Evolutionary conservation across 768 basidiomycete species (phyloP).

Genomic region (Xanthoconium stramineum): DNA sequence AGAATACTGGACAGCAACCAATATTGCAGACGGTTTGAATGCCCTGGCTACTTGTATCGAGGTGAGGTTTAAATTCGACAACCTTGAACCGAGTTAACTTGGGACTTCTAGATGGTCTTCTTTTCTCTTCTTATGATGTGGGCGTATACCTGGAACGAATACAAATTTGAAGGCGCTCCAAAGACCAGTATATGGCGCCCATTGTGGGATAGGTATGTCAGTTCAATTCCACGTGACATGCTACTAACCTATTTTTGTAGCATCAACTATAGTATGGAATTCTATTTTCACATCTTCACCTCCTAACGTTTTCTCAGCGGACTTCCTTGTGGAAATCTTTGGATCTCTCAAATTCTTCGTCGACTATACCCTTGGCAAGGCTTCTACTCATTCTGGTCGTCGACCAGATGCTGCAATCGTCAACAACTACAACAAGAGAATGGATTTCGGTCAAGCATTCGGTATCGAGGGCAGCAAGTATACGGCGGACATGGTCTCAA

Average conservation of each 20-base stretch:
- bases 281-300: not conserved
- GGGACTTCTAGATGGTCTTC: slow-evolving; percentile 65
- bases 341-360: slow-evolving; percentile 62
- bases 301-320: slow-evolving; percentile 39
- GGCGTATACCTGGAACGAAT: slow-evolving; percentile 76
- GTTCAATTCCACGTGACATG: not conserved
- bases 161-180: slow-evolving; percentile 41
- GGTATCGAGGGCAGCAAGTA: slow-evolving; percentile 28
- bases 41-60: slow-evolving; percentile 83
- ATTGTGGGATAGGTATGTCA: slow-evolving; percentile 56
- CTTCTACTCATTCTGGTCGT: slow-evolving; percentile 20
- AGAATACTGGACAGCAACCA: slow-evolving; percentile 77
- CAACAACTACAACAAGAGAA: slow-evolving; percentile 26
- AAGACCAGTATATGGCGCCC: slow-evolving; percentile 66
- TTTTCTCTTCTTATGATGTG: slow-evolving; percentile 78
- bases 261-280: slow-evolving; percentile 43
- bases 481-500: slow-evolving; percentile 4
- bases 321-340: slow-evolving; percentile 65
- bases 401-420: slow-evolving; percentile 18
- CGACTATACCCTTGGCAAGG: slow-evolving; percentile 35
- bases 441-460: slow-evolving; percentile 40
- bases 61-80: slow-evolving; percentile 37
- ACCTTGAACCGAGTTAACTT: slow-evolving; percentile 3
- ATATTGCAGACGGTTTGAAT: slow-evolving; percentile 80
- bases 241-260: slow-evolving; percentile 24